phyloP scores from a whole-genome alignment of 2,329 filamentous ascomycete genomes.

The Fusarium transvaalense region DNA sequence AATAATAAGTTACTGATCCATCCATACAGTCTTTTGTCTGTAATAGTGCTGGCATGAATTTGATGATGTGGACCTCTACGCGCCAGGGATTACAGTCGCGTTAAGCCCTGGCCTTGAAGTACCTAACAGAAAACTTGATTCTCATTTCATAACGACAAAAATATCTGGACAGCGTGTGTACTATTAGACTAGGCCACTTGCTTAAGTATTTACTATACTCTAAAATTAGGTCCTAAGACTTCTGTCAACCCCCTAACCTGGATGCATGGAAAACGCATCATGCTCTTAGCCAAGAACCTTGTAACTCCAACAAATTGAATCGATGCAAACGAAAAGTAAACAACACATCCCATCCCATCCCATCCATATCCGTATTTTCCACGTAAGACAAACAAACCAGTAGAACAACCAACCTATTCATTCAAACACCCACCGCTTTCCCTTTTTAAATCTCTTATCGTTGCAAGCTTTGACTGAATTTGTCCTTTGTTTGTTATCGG shows the following conservation, averaged over 20 bases:
- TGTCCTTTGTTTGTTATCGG: background rate
- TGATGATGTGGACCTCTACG: background rate
- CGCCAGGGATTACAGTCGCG: background rate
- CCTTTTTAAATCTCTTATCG: background rate
- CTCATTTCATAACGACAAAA: background rate
- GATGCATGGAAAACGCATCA: background rate
- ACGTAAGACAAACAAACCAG: slow-evolving; percentile 16
- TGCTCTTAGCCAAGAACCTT: background rate
- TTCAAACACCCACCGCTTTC: background rate
- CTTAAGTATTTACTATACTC: background rate
- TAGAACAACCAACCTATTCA: background rate
- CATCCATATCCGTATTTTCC: background rate
- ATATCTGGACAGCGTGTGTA: background rate
- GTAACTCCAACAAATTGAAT: background rate
- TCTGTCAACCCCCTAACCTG: background rate
- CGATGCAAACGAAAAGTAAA: slow-evolving; percentile 31
- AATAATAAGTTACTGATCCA: background rate
- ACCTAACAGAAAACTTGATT: background rate
- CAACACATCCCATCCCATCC: background rate
- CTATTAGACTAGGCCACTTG: fast-evolving
- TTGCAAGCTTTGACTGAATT: background rate
- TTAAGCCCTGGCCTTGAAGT: background rate
- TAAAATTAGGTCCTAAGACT: background rate
- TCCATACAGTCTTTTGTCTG: background rate
- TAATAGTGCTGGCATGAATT: background rate